phyloP scores from a whole-genome alignment of 805 yeast species.

The Kluyveromyces wickerhamii region DNA sequence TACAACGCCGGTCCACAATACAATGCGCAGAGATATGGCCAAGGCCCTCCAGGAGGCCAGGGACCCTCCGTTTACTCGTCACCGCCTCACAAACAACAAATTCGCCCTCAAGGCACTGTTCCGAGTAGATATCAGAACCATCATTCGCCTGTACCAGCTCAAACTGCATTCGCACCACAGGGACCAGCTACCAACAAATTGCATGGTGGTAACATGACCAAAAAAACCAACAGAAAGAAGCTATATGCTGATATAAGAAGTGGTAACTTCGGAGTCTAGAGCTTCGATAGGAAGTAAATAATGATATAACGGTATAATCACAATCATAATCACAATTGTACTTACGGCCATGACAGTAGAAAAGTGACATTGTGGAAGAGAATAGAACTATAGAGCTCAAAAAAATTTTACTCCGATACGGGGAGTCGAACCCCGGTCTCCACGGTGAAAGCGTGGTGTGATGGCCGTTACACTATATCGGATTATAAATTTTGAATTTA shows the following conservation, averaged over 20 bases:
- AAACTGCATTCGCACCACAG: slow-evolving; percentile 10
- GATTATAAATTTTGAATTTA: no score
- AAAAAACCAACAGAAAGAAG: slow-evolving; percentile 43
- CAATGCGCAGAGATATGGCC: no score
- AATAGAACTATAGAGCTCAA: no score
- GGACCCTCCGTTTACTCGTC: not conserved
- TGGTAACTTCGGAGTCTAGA: slow-evolving; percentile 62
- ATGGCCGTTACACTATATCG: slow-evolving; percentile 22
- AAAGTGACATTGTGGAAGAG: no score
- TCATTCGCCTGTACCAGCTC: slow-evolving; percentile 1
- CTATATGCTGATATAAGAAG: slow-evolving; percentile 57
- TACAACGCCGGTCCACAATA: no score
- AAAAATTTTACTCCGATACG: slow-evolving; percentile 13
- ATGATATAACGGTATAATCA: no score
- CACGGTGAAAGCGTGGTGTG: slow-evolving; percentile 20
- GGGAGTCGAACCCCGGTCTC: slow-evolving; percentile 19
- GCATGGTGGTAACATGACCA: slow-evolving; percentile 34
- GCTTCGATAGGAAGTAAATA: no score
- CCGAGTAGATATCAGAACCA: slow-evolving; percentile 1
- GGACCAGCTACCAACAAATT: slow-evolving; percentile 34
- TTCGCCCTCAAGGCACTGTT: slow-evolving; percentile 8
- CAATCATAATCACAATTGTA: no score
- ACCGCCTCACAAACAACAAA: not conserved
- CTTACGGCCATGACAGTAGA: no score
- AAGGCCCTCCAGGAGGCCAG: slow-evolving; percentile 5